Evolutionary conservation across 176 grass and related monocot species (phyloP), one percentile per base, ranked within the genome.

Genomic region (Otatea glauca): DNA sequence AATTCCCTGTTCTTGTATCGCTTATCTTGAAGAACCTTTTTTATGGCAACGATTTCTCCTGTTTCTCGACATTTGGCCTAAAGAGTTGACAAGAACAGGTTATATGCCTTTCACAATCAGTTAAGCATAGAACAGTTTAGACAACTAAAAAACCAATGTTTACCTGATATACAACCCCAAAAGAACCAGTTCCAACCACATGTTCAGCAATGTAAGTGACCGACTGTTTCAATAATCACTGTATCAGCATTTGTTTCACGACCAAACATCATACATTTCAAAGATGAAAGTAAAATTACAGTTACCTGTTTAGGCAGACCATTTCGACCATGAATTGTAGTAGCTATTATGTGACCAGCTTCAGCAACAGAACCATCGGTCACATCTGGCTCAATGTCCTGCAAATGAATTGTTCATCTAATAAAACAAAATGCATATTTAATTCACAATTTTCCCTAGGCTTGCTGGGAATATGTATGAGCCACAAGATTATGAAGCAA

Each of bases 1-100:
- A 98, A 79, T 59, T 98, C 93, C 59, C 96, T 84, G 87, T 95
- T 98, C 83, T 98, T 98, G 77, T 98, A 98, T 63, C 96, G 93
- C 79, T 98, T 95, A 77, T 98, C 96, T 85, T 98, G 96, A 78
- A 98, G 89, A 81, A 98, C 96, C 74, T 95, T 98, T 83, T 98
- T 98, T 59, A 98, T 98, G 50, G 96, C 96, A 65, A 98, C 83
- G 27, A 95, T 87, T 92, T 98, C 96, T 81, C 96, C 93, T 2
- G 96, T 95, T 86, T 98, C 96, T 88, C 88, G 90, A 65, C 93
- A 98, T 93, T 98, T 98, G 10, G 93, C 96, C 96, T 98, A 79
- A 76, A 86, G 74, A 48, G 43, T 79, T 67, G 79, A 89, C 25
- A 66, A 43, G 58, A 86, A 72, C 47, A 78, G 7, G 32, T 68